These are phyloP conservation scores for Scedosporium minutisporum DNA, from an alignment of 2,329 filamentous ascomycete genomes.

Conservation along the genomic window DNA sequence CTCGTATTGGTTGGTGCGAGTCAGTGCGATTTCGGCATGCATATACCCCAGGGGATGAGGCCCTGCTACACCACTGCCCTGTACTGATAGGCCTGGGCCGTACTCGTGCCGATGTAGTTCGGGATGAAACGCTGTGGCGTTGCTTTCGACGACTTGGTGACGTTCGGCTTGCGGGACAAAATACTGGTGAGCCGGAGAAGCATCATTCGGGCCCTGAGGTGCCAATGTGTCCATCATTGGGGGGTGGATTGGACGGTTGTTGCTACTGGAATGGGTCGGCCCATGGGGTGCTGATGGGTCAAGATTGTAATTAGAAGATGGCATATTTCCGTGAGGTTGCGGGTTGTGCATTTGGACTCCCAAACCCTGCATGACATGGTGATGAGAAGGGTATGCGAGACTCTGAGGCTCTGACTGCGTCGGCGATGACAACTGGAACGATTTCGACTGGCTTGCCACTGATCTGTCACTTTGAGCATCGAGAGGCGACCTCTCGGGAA, in stretches of 20 bases:
- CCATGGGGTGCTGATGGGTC: neutral
- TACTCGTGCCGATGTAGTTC: neutral
- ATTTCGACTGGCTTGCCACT: neutral
- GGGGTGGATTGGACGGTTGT: neutral
- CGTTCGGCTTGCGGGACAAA: neutral
- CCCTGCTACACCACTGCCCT: neutral
- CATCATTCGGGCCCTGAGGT: neutral
- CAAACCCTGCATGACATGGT: neutral
- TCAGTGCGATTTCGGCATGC: neutral
- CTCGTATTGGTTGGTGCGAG: neutral
- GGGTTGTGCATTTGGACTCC: neutral
- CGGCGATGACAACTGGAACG: neutral
- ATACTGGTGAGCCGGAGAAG: neutral
- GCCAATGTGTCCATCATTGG: neutral
- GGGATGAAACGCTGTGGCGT: neutral
- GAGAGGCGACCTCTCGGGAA: neutral
- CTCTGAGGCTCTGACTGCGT: neutral
- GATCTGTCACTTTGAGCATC: neutral
- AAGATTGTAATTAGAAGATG: neutral
- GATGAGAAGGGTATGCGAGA: neutral
- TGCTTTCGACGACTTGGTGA: conserved; percentile 2
- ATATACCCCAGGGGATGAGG: neutral
- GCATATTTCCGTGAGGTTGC: neutral
- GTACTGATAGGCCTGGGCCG: neutral
- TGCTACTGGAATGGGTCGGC: neutral